Evolutionary conservation across 352 stramenopile genomes (phyloP).

Genomic region (Globisporangium mamillatum): DNA sequence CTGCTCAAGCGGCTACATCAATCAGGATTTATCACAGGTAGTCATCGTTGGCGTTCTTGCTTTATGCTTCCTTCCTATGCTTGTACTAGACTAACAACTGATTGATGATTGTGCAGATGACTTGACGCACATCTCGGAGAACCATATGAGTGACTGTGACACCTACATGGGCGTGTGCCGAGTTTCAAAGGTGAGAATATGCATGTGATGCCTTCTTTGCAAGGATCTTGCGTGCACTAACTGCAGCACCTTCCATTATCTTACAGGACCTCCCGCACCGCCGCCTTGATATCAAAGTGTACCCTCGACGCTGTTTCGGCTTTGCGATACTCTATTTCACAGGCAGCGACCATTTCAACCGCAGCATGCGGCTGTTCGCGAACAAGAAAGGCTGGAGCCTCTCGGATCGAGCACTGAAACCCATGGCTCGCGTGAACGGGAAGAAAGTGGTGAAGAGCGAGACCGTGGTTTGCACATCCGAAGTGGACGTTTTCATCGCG

Average conservation of each 20-base stretch:
- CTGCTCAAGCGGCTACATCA: constrained; percentile 62
- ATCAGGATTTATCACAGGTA: constrained; percentile 64
- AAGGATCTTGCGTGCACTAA: no score
- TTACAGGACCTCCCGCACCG: constrained; percentile 46
- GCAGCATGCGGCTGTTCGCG: constrained; percentile 78
- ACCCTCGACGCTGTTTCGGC: constrained; percentile 71
- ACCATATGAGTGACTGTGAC: constrained; percentile 52
- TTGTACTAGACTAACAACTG: neutral
- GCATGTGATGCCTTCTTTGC: neutral
- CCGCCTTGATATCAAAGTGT: constrained; percentile 86
- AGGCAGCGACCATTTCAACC: constrained; percentile 90
- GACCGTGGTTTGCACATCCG: constrained; percentile 70
- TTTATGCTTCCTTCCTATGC: neutral
- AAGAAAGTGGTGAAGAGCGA: constrained; percentile 62
- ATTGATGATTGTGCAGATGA: constrained; percentile 40
- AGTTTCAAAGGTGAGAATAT: constrained; percentile 42
- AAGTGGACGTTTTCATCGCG: constrained; percentile 85
- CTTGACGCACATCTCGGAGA: constrained; percentile 57
- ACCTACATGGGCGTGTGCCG: constrained; percentile 88
- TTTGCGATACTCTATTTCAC: constrained; percentile 91
- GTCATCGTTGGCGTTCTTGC: neutral
- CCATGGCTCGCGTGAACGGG: constrained; percentile 50
- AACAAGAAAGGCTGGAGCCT: constrained; percentile 79
- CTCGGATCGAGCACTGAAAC: constrained; percentile 67
- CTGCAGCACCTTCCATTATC: no score